A percentile compares a stretch with the other conserved stretches of the same genome.
phyloP scores from a whole-genome alignment of 225 moss, liverwort and hornwort genomes.

The Sphagnum contortum region DNA sequence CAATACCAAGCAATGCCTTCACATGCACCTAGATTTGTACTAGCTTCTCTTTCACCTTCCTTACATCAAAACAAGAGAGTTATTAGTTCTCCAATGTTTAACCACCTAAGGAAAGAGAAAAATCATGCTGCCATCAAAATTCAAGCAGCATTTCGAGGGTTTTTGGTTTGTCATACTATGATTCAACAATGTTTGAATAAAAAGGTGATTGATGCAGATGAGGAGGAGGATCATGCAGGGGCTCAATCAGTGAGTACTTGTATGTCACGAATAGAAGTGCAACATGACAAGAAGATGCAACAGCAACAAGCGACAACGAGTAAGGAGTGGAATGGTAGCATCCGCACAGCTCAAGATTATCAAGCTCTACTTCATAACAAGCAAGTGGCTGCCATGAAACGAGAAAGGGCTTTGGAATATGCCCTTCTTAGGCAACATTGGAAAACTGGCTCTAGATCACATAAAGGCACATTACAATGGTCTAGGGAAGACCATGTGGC shows the following conservation, averaged over 20 bases:
- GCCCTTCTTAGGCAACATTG: slow-evolving; percentile 30
- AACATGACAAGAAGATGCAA: slow-evolving; percentile 8
- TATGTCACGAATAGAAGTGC: slow-evolving; percentile 28
- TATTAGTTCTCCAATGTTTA: too few relatives aligned
- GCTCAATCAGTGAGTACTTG: slow-evolving; percentile 25
- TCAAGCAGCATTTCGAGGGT: slow-evolving; percentile 28
- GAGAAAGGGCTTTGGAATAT: slow-evolving; percentile 40
- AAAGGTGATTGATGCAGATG: slow-evolving; percentile 10
- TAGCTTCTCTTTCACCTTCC: too few relatives aligned
- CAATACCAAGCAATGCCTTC: too few relatives aligned
- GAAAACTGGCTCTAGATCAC: slow-evolving; percentile 29
- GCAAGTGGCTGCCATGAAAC: slow-evolving; percentile 34
- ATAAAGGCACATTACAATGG: slow-evolving; percentile 19
- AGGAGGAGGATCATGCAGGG: slow-evolving; percentile 17
- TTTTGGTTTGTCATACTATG: slow-evolving; percentile 16
- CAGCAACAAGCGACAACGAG: slow-evolving; percentile 12
- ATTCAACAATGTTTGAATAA: slow-evolving; percentile 8
- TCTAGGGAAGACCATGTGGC: slow-evolving; percentile 21
- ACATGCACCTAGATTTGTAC: too few relatives aligned
- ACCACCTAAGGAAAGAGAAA: slow-evolving; percentile 5
- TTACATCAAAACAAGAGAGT: too few relatives aligned
- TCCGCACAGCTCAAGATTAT: slow-evolving; percentile 37
- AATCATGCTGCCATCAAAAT: slow-evolving; percentile 25
- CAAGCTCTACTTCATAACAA: slow-evolving; percentile 31
- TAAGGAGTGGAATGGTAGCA: slow-evolving; percentile 40